Base-by-base conservation (phyloP, 495 filamentous ascomycete species). In the Penicillium egyptiacum region DNA sequence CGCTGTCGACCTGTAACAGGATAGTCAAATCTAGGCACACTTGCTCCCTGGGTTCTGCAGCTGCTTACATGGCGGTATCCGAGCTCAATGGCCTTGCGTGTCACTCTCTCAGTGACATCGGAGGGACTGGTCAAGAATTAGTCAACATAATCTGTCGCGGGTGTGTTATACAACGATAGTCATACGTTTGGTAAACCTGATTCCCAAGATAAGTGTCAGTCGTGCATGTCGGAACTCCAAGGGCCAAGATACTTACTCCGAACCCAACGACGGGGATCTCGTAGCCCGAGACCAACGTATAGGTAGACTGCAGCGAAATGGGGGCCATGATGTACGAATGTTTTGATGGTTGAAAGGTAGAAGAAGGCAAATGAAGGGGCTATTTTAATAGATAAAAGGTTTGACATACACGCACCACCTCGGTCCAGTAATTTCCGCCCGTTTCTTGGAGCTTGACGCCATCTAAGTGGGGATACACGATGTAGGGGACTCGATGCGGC, bases 221-320 rank as follows among this genome's bases (percentile, higher is more conserved):
- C 14, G 47, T 17, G 4, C 20, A 31, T 25, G 5, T 17, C 9
- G 12, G 4, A 35, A 14, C 4, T 30, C 5, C 22, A 8, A 35
- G 37, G 16, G 16, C 16, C 12, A 43, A 17, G 39, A 20, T 50
- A 77, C 85, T 66, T 79, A 88, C 86, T 48, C 88, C 89, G 63
- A 84, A 91, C 2, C 90, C 90, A 37, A 93, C 63, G 10, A 80
- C 70, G 0, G 90, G 90, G 37, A 95, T 91, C 55, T 91, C 83
- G 68, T 86, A 86, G 52, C 90, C 90, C 44, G 89, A 91, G 58
- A 83, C 83, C 71, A 93, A 75, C 64, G 83, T 86, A 60, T 86
- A 75, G 37, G 79, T 87, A 14, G 85, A 84, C 59, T 86, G 79
- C 64, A 92, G 79, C 23, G 71, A 79, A 33, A 87, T 73, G 10